Conservation (phyloP, 257 asterid genomes). For the Rhazya stricta region DNA sequence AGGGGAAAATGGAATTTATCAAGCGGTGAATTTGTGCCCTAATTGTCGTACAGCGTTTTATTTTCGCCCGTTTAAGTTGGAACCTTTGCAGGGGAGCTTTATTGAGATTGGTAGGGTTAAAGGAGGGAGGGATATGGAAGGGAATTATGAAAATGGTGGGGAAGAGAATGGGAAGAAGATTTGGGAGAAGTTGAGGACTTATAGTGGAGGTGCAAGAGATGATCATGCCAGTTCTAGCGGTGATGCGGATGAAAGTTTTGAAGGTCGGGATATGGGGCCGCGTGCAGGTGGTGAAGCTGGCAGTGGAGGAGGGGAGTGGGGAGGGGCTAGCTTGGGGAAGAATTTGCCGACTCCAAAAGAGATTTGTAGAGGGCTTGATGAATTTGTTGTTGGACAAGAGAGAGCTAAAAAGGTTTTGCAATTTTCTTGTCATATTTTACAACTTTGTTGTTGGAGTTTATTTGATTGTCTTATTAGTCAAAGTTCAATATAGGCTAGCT, state of each 20-base stretch:
- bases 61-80: slow-evolving; percentile 76
- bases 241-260: slow-evolving; percentile 15
- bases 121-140: slow-evolving; percentile 37
- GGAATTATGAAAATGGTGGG: slow-evolving; percentile 24
- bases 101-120: slow-evolving; percentile 84
- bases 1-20: slow-evolving; percentile 61
- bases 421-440: neutral
- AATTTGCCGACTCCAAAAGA: slow-evolving; percentile 77
- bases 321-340: slow-evolving; percentile 31
- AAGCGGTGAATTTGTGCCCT: slow-evolving; percentile 74
- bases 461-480: neutral
- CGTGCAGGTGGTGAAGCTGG: slow-evolving; percentile 2
- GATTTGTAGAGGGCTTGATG: slow-evolving; percentile 70
- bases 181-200: slow-evolving; percentile 93
- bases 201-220: slow-evolving; percentile 33
- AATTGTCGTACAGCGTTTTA: slow-evolving; percentile 78
- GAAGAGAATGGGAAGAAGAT: slow-evolving; percentile 53
- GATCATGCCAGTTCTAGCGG: slow-evolving; percentile 15
- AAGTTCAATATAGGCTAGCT: too few relatives aligned
- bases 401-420: slow-evolving; percentile 69
- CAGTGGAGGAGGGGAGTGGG: slow-evolving; percentile 22
- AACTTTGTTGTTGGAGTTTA: neutral
- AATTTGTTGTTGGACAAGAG: slow-evolving; percentile 81
- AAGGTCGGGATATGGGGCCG: slow-evolving; percentile 5
- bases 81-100: slow-evolving; percentile 85